Evolutionary conservation across 2,329 filamentous ascomycete species (phyloP), one percentile per base, ranked within the genome.

Genomic region (Apiospora koreana): DNA sequence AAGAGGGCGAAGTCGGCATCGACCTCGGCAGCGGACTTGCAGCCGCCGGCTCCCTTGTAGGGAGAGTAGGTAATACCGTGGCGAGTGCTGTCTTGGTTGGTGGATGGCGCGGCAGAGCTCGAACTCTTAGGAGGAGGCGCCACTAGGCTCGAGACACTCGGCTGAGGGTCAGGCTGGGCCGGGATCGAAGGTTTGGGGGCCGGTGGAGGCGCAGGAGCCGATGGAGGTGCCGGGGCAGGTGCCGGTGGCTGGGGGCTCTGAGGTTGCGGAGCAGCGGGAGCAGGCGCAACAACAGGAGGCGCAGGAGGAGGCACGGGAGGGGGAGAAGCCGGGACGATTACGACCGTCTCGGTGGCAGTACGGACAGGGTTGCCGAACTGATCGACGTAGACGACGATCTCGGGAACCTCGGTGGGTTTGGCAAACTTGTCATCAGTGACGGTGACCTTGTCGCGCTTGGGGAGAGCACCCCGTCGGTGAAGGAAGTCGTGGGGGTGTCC

Each of bases 11-110:
- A 88, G 76, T 97, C 94, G 25, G 81, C 78, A 71, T 87, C 83
- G 68, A 97, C 86, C 74, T 93, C 83, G 1, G 83, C 81, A 68
- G 86, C 82, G 7, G 86, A 83, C 80, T 95, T 96, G 86, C 94
- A 97, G 69, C 81, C 81, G 41, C 87, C 84, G 71, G 87, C 84
- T 16, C 78, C 79, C 35, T 82, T 83, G 78, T 86, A 87, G 0
- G 85, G 85, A 1, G 85, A 83, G 74, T 87, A 87, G 1, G 85
- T 83, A 41, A 87, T 77, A 5, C 85, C 85, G 42, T 83, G 80
- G 25, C 78, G 80, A 25, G 64, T 65, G 14, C 69, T 64, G 12
- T 73, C 62, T 35, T 67, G 68, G 14, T 43, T 69, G 6, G 71
- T 12, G 74, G 69, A 45, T 1, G 72, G 48, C 43, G 67, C 65